A percentile compares a stretch with the other conserved stretches of the same genome.
phyloP scores from a whole-genome alignment of 129 eudicot genomes.

The Flaveria ramosissima region DNA sequence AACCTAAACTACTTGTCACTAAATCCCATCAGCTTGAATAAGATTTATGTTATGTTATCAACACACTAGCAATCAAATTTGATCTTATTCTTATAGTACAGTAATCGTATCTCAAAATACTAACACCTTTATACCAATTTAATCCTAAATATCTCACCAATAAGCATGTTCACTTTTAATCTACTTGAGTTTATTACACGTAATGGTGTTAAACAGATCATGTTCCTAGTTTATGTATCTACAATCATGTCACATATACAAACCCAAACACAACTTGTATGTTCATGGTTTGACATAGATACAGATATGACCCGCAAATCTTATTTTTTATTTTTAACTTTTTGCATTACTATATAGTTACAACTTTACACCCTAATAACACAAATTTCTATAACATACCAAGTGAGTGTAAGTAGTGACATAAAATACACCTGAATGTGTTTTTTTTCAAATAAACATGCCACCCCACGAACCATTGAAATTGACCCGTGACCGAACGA shows the following conservation, averaged over 20 bases:
- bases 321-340: background rate
- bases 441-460: background rate
- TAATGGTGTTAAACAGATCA: background rate
- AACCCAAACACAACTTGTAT: background rate
- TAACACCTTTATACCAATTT: slow-evolving; percentile 14
- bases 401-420: background rate
- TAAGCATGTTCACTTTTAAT: background rate
- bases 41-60: slow-evolving; percentile 1
- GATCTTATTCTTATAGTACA: background rate
- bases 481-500: background rate
- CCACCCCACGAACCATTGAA: background rate
- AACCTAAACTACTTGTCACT: background rate
- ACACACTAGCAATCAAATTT: background rate
- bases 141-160: background rate
- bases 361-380: background rate
- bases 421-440: background rate
- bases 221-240: background rate
- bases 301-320: background rate
- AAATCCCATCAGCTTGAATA: background rate
- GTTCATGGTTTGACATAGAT: background rate
- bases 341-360: background rate
- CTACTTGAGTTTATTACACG: slow-evolving; percentile 15
- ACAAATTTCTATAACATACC: background rate
- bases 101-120: slow-evolving; percentile 7
- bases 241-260: background rate